Percentiles rank a stretch among this genome's conserved stretches.
Conservation (phyloP, 306 rosid genomes). For the Ormosia semicastrata region DNA sequence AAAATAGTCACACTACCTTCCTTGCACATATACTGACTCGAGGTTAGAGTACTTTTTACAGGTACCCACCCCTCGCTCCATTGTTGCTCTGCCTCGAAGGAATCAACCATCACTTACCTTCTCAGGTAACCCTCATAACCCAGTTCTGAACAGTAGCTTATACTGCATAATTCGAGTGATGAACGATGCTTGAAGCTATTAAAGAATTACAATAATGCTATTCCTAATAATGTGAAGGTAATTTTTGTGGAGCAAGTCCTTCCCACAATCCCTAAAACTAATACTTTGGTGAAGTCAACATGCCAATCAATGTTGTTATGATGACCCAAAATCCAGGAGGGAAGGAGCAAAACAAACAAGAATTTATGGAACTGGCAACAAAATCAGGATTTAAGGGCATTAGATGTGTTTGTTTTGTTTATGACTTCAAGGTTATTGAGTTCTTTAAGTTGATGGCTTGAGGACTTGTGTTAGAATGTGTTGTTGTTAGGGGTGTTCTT, state of each 20-base stretch:
- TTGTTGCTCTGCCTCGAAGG: no score
- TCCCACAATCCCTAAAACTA: background rate
- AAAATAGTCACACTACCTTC: no score
- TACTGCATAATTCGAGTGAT: constrained; percentile 47
- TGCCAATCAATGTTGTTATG: background rate
- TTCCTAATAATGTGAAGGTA: constrained; percentile 38
- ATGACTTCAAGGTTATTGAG: background rate
- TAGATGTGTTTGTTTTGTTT: background rate
- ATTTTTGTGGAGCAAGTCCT: constrained; percentile 33
- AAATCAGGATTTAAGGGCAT: background rate
- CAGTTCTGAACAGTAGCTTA: no score
- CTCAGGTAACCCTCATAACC: no score
- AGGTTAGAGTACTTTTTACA: no score
- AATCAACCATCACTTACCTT: no score
- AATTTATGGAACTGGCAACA: background rate
- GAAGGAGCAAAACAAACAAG: background rate
- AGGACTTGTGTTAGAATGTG: no score
- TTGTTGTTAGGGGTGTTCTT: no score
- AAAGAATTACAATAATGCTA: constrained; percentile 37
- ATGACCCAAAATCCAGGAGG: constrained; percentile 29
- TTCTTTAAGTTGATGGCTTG: no score
- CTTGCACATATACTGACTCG: no score
- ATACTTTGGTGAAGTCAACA: no score
- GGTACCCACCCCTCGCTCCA: no score
- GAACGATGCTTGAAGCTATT: constrained; percentile 33